phyloP scores from a whole-genome alignment of 164 flowering plant genomes.

The Vitis labrusca region DNA sequence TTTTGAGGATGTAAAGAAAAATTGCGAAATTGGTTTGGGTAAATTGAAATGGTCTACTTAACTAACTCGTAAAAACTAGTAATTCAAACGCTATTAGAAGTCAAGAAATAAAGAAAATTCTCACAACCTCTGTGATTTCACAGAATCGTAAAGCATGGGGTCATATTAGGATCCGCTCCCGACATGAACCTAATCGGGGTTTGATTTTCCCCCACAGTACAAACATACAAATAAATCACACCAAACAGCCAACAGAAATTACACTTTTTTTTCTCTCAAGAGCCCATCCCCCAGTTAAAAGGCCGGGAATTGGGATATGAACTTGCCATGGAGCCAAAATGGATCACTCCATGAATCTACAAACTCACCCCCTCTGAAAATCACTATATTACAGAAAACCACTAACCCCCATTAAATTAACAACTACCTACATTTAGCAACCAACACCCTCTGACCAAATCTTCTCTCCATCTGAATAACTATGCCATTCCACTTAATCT shows the following conservation, averaged over 20 bases:
- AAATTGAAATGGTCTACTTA: no score
- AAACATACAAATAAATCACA: conserved; percentile 13
- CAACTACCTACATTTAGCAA: conserved; percentile 12
- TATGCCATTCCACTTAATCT: conserved; percentile 10
- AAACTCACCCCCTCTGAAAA: conserved; percentile 13
- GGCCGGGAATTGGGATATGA: conserved; percentile 22
- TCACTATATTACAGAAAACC: conserved; percentile 14
- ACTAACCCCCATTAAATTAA: conserved; percentile 3
- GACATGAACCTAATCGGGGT: conserved; percentile 28
- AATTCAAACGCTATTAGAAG: neutral
- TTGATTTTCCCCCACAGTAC: conserved; percentile 12
- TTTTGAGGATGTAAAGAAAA: no score
- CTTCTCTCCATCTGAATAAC: conserved; percentile 2
- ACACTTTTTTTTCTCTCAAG: conserved; percentile 5
- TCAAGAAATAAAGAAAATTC: neutral
- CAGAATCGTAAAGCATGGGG: neutral
- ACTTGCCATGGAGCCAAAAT: conserved; percentile 15
- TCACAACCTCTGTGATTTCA: no score
- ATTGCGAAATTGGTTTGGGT: no score
- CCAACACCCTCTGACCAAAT: conserved; percentile 2
- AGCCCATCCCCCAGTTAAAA: conserved; percentile 35
- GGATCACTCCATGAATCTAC: conserved; percentile 18
- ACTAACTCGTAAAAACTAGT: neutral
- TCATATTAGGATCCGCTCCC: conserved; percentile 38
- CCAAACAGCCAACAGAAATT: neutral